phyloP scores from a whole-genome alignment of 345 rosid genomes.

The Eucalyptus tenuipes region DNA sequence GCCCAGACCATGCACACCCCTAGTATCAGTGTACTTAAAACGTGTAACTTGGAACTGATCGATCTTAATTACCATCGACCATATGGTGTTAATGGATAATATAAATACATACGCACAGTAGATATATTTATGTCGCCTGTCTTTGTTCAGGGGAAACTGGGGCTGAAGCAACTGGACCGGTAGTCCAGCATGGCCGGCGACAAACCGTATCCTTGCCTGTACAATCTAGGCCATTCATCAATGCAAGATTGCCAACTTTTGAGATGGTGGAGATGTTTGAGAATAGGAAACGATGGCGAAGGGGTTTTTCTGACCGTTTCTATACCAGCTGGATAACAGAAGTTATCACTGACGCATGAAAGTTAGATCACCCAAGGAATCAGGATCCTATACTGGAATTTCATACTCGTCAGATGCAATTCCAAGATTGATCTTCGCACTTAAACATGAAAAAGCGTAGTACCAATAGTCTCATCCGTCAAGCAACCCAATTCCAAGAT shows the following conservation, averaged over 20 bases:
- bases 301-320: not conserved
- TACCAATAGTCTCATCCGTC: not conserved
- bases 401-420: not conserved
- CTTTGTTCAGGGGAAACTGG: not conserved
- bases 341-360: not conserved
- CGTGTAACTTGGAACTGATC: not conserved
- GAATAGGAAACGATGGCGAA: not conserved
- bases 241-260: not conserved
- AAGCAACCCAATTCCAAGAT: not conserved
- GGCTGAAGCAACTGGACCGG: not conserved
- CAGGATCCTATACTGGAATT: not conserved
- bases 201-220: not conserved
- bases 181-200: not conserved
- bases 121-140: not conserved
- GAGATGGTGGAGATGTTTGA: not conserved
- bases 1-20: no score
- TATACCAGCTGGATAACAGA: not conserved
- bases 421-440: not conserved
- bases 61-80: not conserved
- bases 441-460: not conserved
- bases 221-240: not conserved
- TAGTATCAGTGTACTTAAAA: not conserved
- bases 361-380: not conserved
- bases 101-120: not conserved
- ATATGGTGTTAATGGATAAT: not conserved